These are phyloP conservation scores for Cunninghamia lanceolata DNA, from an alignment of 75 land plant species.

Conservation along the genomic window DNA sequence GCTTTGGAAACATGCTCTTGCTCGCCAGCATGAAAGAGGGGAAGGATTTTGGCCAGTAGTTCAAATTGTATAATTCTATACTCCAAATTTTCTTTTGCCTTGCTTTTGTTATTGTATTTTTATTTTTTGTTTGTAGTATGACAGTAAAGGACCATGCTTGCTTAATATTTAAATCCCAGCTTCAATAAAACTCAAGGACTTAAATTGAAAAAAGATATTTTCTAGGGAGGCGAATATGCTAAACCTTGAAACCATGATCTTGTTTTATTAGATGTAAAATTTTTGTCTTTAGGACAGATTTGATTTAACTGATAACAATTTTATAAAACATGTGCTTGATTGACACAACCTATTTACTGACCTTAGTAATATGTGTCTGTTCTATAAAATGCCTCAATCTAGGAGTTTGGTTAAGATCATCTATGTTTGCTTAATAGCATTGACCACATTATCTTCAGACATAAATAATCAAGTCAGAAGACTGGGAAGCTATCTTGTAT, in stretches of 20 bases:
- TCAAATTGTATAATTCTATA: conserved; percentile 70
- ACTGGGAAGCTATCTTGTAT: not conserved
- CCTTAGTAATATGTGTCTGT: not conserved
- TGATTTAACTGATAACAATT: not conserved
- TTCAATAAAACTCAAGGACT: not conserved
- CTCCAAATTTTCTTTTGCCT: not conserved
- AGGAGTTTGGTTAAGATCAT: not conserved
- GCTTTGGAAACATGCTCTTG: conserved; percentile 92
- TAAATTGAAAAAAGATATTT: not conserved
- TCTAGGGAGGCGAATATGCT: not conserved
- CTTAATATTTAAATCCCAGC: not conserved
- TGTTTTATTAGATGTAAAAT: not conserved
- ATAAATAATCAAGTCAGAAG: not conserved
- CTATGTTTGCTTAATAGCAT: not conserved
- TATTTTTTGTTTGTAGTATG: not conserved
- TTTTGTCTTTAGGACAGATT: not conserved
- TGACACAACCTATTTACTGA: not conserved
- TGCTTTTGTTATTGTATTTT: not conserved
- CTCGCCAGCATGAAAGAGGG: conserved; percentile 75
- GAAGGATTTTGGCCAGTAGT: conserved; percentile 73
- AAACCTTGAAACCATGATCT: not conserved
- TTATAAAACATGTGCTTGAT: not conserved
- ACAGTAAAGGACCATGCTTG: not conserved
- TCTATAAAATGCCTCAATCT: not conserved
- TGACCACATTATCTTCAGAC: not conserved